Base-by-base conservation (phyloP, 2,329 filamentous ascomycete species). In the Fusarium guadeloupense region DNA sequence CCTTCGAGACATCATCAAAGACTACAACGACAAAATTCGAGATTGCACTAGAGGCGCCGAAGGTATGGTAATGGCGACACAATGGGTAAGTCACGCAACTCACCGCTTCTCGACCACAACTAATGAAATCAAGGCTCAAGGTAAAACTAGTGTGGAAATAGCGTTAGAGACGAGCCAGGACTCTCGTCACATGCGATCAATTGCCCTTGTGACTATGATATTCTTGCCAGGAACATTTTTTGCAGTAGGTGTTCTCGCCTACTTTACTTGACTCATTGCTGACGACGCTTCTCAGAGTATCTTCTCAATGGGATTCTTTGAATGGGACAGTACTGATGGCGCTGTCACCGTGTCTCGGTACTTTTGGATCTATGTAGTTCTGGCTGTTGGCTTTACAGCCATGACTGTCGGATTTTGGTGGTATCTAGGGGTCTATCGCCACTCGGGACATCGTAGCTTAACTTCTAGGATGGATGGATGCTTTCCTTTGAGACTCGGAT, bases 201-300 rank as follows among this genome's bases (percentile, higher is more conserved):
- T 59, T 12, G 50, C 59, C 1, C 39, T 62, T 4, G 33, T 59
- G 2, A 59, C 56, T 0, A 60, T 62, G 59, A 14, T 60, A 6
- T 62, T 60, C 6, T 13, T 62, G 0, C 59, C 59, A 5, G 59
- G 51, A 2, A 60, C 59, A 2, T 57, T 62, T 16, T 45, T 55
- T 25, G 42, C 59, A 13, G 59, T 59, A 39, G 16, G 23, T n/a
- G 13, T 5, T 7, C 9, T 9, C 16, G 41, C 10, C 2, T 13
- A 26, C 10, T 10, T 10, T 19, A 7, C 12, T 14, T 10, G 6
- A 20, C 5, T 3, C 23, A 12, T 4, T 9, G 33, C 19, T 34
- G n/a, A 26, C 4, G 8, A 4, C 7, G 4, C 25, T 10, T 21
- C 6, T 5, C 5, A 59, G 56, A 59, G 41, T 5, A 44, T 59